Percentiles rank a stretch among this genome's conserved stretches.
phyloP scores from a whole-genome alignment of 139 green algal species.

The Picochlorum sp. region DNA sequence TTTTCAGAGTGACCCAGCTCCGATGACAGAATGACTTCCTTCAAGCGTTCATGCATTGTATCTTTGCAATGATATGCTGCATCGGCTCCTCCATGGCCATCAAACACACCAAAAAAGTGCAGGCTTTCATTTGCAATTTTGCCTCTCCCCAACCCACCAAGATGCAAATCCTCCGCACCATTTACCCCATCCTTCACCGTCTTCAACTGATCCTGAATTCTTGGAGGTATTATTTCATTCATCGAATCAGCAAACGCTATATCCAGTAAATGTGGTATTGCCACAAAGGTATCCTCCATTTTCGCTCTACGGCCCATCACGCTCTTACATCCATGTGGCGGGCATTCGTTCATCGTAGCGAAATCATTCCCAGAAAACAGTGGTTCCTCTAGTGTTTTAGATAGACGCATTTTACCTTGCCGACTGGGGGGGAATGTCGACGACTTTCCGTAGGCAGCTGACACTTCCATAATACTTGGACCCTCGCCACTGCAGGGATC shows the following conservation, averaged over 20 bases:
- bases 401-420: too few species aligned
- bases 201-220: constrained; percentile 32
- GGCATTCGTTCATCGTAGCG: constrained; percentile 22
- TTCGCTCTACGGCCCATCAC: constrained; percentile 47
- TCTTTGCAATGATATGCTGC: constrained; percentile 50
- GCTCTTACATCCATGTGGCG: constrained; percentile 49
- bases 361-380: not conserved
- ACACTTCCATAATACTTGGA: too few species aligned
- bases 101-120: constrained; percentile 76
- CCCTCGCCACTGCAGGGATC: too few species aligned
- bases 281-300: constrained; percentile 65
- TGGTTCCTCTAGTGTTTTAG: too few species aligned
- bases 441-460: too few species aligned
- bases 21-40: constrained; percentile 26
- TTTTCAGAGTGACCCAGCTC: not conserved
- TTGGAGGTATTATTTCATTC: constrained; percentile 34
- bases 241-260: constrained; percentile 12
- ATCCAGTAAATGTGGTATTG: constrained; percentile 47
- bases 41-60: constrained; percentile 45
- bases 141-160: not conserved
- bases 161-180: too few species aligned
- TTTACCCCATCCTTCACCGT: constrained; percentile 9
- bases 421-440: too few species aligned
- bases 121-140: constrained; percentile 26
- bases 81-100: constrained; percentile 65